A percentile compares a stretch with the other conserved stretches of the same genome.
phyloP scores from a whole-genome alignment of 2,329 filamentous ascomycete genomes.

The Ascochyta pisi region DNA sequence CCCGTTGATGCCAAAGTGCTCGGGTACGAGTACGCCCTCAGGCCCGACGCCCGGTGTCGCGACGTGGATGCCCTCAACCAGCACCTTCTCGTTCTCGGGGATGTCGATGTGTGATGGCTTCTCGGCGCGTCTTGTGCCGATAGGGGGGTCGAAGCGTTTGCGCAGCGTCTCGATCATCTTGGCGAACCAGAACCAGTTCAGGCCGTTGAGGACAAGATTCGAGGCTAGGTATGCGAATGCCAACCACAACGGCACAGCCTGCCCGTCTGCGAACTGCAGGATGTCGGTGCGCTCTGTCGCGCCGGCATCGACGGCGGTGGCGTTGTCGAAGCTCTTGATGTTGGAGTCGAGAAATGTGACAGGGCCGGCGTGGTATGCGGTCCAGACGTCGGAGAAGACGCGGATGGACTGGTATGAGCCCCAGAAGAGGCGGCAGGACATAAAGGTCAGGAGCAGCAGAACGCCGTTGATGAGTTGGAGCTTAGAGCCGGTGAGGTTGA shows the following conservation, averaged over 20 bases:
- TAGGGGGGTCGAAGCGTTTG: conserved; percentile 73
- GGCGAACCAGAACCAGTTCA: conserved; percentile 86
- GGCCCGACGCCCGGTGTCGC: conserved; percentile 33
- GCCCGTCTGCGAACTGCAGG: conserved; percentile 55
- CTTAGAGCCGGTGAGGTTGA: conserved; percentile 76
- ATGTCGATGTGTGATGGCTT: conserved; percentile 22
- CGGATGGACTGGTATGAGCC: conserved; percentile 73
- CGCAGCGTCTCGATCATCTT: conserved; percentile 84
- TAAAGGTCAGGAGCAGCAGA: conserved; percentile 74
- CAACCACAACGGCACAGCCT: conserved; percentile 71
- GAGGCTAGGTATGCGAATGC: conserved; percentile 70
- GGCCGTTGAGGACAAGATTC: conserved; percentile 74
- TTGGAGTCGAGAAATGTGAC: conserved; percentile 36
- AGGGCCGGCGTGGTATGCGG: conserved; percentile 44
- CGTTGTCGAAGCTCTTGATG: conserved; percentile 36
- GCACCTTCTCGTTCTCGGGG: conserved; percentile 37
- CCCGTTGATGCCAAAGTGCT: conserved; percentile 30
- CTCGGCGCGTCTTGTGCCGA: conserved; percentile 49
- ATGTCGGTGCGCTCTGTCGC: conserved; percentile 51
- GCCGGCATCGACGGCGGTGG: conserved; percentile 24
- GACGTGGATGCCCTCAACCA: conserved; percentile 44
- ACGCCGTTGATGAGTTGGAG: conserved; percentile 81
- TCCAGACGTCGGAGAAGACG: conserved; percentile 71
- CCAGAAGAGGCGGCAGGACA: conserved; percentile 77
- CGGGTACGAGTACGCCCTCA: conserved; percentile 20